Base-by-base conservation (phyloP, 2,329 filamentous ascomycete species). In the Pseudocercospora fijiensis region DNA sequence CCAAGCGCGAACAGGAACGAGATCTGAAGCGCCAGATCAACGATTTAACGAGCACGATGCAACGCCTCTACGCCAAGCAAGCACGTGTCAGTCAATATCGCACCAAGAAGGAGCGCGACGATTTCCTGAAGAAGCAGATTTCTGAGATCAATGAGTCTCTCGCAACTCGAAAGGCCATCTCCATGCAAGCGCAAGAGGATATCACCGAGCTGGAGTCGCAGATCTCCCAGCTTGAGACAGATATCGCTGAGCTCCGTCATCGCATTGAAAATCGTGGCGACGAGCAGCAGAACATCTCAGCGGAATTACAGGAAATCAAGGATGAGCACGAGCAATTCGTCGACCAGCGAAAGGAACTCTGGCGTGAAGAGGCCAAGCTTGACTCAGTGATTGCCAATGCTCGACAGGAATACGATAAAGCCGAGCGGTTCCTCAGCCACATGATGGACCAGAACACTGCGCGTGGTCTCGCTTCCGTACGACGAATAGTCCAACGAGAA, bases 401-500 rank as follows among this genome's bases (percentile, higher is more conserved):
- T 1, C 85, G 89, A 16, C 85, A 89, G 57, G 92, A 97, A 73
- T 85, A 90, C 51, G 87, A 92, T 30, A 86, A 87, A 62, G 89
- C 93, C 0, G 92, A 97, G 75, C 85, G 87, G 57, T 87, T 86
- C 65, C 82, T 98, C 16, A 88, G 90, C 2, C 87, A 92, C 43
- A 89, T 92, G 73, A 96, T 98, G 87, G 95, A 99, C 74, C 87
- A 90, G 65, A 90, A 90, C 61, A 97, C 93, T 4, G 90, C 91
- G 62, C 87, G 90, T 57, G 95, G 94, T 72, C 83, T 99, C 52
- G 90, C 91, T n/a, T 89, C 91, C 2, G 90, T 99, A 18, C 88
- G 92, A 60, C 87, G 90, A 49, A 84, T 98, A 71, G 94, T 92
- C 78, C 85, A 87, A 55, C 88, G 96, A 69, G 83, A 89, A 67